These are phyloP conservation scores for Paramarasmius palmivorus DNA, from an alignment of 1,284 basidiomycete species.

Conservation along the genomic window DNA sequence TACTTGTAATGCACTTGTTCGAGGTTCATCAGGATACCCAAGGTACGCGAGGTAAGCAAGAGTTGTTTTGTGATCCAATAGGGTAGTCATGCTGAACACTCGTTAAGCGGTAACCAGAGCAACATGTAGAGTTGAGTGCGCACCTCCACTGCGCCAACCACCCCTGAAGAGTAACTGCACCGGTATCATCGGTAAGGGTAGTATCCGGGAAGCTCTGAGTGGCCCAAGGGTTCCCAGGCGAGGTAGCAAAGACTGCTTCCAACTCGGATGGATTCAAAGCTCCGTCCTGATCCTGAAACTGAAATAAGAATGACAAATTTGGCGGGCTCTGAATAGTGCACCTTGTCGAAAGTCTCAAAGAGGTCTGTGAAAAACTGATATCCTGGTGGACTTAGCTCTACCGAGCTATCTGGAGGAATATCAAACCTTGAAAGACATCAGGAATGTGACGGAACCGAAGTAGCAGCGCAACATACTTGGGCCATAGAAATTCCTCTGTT, in stretches of 20 bases:
- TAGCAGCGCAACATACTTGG: constrained; percentile 64
- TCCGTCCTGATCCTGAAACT: constrained; percentile 88
- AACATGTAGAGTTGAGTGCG: neutral
- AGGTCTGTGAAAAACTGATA: constrained; percentile 98
- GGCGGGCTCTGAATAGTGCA: constrained; percentile 26
- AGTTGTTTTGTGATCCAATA: constrained; percentile 90
- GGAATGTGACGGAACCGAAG: constrained; percentile 22
- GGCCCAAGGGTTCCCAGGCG: constrained; percentile 93
- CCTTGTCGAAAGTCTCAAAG: constrained; percentile 96
- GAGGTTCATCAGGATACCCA: constrained; percentile 76
- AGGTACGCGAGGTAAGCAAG: constrained; percentile 96
- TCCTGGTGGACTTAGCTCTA: constrained; percentile 90
- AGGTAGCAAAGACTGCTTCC: constrained; percentile 88
- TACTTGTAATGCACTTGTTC: constrained; percentile 79
- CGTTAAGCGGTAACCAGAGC: neutral
- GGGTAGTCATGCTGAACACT: constrained; percentile 84
- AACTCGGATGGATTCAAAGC: constrained; percentile 87
- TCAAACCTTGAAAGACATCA: constrained; percentile 66
- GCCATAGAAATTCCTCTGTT: constrained; percentile 84
- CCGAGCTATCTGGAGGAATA: constrained; percentile 90
- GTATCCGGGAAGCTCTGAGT: constrained; percentile 87
- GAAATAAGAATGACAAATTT: constrained; percentile 1
- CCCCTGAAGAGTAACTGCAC: constrained; percentile 91
- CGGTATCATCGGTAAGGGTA: constrained; percentile 87
- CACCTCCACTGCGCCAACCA: constrained; percentile 99